These are phyloP conservation scores for Ogataea allantospora DNA, from an alignment of 805 yeast species.

Conservation along the genomic window DNA sequence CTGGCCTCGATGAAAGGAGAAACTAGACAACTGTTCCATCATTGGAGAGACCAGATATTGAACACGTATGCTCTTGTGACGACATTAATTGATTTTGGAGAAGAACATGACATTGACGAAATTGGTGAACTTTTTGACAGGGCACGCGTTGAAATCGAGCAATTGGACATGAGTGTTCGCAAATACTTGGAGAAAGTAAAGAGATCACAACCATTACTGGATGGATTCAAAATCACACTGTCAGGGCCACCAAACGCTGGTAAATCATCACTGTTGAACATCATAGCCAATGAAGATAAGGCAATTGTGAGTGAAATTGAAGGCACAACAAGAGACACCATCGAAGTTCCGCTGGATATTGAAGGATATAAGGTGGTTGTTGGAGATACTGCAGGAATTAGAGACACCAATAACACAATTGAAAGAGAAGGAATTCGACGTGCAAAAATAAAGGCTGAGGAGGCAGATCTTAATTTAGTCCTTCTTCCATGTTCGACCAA, in stretches of 20 bases:
- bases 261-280: constrained; percentile 80
- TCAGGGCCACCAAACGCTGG: constrained; percentile 97
- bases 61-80: constrained; percentile 71
- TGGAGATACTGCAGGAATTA: constrained; percentile 92
- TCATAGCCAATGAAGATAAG: constrained; percentile 72
- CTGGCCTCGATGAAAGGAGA: constrained; percentile 70
- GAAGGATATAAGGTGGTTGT: constrained; percentile 79
- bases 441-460: constrained; percentile 58
- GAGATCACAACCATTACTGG: constrained; percentile 59
- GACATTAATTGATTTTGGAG: constrained; percentile 92
- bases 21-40: constrained; percentile 49
- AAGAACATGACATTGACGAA: constrained; percentile 82
- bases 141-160: constrained; percentile 44
- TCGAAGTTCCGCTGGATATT: constrained; percentile 78
- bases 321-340: constrained; percentile 90
- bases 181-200: constrained; percentile 45
- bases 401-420: constrained; percentile 41
- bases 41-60: constrained; percentile 70
- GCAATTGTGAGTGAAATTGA: constrained; percentile 90
- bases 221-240: constrained; percentile 71
- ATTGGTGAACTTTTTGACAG: constrained; percentile 49
- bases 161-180: constrained; percentile 45
- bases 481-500: constrained; percentile 49
- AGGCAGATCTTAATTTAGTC: constrained; percentile 68
- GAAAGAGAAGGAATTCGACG: constrained; percentile 78